Conservation (phyloP, 208 protist species). For the Trypanosoma cruzi region DNA sequence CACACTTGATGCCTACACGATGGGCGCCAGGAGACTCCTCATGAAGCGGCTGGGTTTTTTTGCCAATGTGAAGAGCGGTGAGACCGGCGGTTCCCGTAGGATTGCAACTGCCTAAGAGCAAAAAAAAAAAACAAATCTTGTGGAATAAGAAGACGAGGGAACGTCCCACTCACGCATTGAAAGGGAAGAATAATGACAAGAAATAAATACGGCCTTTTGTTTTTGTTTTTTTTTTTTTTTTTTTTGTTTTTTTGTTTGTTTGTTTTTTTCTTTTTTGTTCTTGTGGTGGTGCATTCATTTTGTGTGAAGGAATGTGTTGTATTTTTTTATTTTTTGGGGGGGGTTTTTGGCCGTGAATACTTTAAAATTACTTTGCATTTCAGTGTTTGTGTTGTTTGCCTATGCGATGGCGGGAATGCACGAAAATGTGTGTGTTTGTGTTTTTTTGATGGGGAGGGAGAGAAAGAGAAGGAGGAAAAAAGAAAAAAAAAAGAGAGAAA, state of each 20-base stretch:
- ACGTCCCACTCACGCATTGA: no score
- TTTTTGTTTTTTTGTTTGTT: not conserved
- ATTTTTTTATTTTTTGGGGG: no score
- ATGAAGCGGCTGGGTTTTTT: constrained; percentile 18
- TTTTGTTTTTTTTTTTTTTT: constrained; percentile 21
- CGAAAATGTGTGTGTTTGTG: no score
- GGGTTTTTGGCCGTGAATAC: no score
- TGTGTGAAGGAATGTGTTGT: not conserved
- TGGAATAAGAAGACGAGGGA: no score
- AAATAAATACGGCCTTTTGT: no score
- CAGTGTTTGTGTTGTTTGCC: no score
- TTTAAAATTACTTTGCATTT: no score
- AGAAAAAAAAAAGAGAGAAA: not conserved
- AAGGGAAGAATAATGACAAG: no score
- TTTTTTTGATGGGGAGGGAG: not conserved
- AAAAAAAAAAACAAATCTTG: constrained; percentile 8
- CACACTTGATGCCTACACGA: constrained; percentile 35
- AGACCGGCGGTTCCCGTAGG: not conserved
- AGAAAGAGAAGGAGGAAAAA: constrained; percentile 1
- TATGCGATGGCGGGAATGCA: no score
- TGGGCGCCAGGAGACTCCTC: constrained; percentile 31
- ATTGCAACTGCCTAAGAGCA: not conserved
- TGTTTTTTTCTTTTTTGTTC: constrained; percentile 1
- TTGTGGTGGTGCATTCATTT: constrained; percentile 2
- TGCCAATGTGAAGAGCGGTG: not conserved